Base-by-base conservation (phyloP, 805 yeast genomes). In the Starmerella floricola region DNA sequence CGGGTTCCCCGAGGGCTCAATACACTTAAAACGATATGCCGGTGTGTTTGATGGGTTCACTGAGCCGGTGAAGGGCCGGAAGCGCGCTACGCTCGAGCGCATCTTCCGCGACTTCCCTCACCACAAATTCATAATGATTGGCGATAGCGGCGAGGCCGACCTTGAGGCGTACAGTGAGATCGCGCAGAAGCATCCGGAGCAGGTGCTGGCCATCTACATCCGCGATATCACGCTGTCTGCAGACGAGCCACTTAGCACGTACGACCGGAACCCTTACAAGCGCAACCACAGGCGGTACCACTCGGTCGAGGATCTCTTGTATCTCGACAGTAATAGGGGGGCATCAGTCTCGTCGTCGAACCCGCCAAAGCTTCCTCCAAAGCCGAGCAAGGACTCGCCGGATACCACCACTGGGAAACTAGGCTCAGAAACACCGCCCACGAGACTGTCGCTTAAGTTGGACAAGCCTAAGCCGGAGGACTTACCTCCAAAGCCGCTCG, bases 71-170 rank as follows among this genome's bases (percentile, higher is more conserved):
- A 77, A 80, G 3, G 84, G 84, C 38, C 72, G 94, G 34, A 91
- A 91, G 60, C 71, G 74, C 46, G 69, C 71, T 11, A 71, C 84
- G 1, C 66, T 93, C 40, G 64, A 68, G 31, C 71, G 73, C 43
- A 71, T 91, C 6, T 49, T 85, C 19, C 58, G 62, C 2, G 94
- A 87, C 55, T 88, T 84, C 56, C 85, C 93, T 0, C 47, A 72
- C 1, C 76, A 87, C 49, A 77, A 73, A 54, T 88, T 91, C 57
- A 70, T 91, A 19, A 64, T 94, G 38, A 71, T 91, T 13, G 99
- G 99, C 26, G 99, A 91, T 58, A 79, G 95, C 2, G 97, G 97
- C 1, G 98, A 91, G 57, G 79, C 79, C 50, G 99, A 91, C 63
- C 64, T 88, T 33, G 98, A 93, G 55, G 94, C 96, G 0, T 91